phyloP scores from a whole-genome alignment of 2,329 filamentous ascomycete species.

The Neonectria faginata region DNA sequence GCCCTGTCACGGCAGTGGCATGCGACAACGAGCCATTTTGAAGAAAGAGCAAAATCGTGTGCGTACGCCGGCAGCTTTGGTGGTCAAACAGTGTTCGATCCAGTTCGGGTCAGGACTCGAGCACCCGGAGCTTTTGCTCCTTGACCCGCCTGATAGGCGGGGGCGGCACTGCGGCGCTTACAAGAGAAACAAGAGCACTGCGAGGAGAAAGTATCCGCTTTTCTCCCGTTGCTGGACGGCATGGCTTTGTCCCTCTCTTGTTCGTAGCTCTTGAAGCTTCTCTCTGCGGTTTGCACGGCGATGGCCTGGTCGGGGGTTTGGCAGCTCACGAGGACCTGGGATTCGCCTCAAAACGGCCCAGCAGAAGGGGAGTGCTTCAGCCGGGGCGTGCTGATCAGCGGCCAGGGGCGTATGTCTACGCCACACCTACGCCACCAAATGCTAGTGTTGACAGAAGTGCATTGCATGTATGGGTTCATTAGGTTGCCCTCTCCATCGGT shows the following conservation, averaged over 20 bases:
- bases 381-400: neutral
- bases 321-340: conserved; percentile 16
- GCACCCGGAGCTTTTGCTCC: conserved; percentile 53
- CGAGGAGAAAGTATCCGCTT: conserved; percentile 36
- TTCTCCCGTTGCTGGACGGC: conserved; percentile 19
- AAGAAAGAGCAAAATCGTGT: conserved; percentile 45
- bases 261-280: neutral
- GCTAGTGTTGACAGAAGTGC: conserved; percentile 25
- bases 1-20: conserved; percentile 33
- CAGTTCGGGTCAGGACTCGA: conserved; percentile 41
- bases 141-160: conserved; percentile 47
- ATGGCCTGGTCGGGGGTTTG: conserved; percentile 19
- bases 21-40: conserved; percentile 49
- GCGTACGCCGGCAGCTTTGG: conserved; percentile 42
- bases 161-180: conserved; percentile 48
- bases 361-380: neutral
- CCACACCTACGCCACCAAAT: conserved; percentile 36
- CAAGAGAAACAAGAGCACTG: conserved; percentile 37
- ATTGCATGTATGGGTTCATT: conserved; percentile 11
- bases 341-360: conserved; percentile 20
- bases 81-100: conserved; percentile 47
- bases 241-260: conserved; percentile 1
- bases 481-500: conserved; percentile 23
- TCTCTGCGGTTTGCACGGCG: conserved; percentile 8
- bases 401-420: conserved; percentile 29